phyloP scores from a whole-genome alignment of 352 stramenopile species.

The Phytophthora sojae region DNA sequence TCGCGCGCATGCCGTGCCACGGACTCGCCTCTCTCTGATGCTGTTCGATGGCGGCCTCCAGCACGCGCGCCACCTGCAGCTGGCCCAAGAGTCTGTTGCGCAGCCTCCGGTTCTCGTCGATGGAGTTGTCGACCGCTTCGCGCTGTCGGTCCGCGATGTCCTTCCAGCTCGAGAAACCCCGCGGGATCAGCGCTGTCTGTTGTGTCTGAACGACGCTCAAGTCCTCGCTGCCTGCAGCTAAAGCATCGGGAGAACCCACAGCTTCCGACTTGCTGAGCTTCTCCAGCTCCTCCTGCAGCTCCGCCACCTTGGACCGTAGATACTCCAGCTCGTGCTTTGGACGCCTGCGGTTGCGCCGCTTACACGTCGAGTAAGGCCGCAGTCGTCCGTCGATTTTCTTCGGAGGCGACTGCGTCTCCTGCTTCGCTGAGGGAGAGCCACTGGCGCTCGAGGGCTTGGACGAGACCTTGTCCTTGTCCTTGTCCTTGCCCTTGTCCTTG shows the following conservation, averaged over 20 bases:
- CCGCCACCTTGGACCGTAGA: conserved; percentile 31
- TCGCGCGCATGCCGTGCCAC: background rate
- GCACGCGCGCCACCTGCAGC: conserved; percentile 26
- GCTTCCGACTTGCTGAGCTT: conserved; percentile 2
- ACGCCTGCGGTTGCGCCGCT: conserved; percentile 35
- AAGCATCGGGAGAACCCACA: background rate
- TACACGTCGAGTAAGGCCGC: conserved; percentile 26
- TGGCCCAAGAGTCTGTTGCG: conserved; percentile 33
- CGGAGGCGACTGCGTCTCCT: conserved; percentile 1
- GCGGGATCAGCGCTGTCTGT: conserved; percentile 5
- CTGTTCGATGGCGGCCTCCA: conserved; percentile 38
- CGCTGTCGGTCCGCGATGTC: conserved; percentile 29
- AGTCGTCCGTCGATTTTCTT: conserved; percentile 34
- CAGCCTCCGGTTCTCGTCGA: conserved; percentile 32
- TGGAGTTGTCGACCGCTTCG: conserved; percentile 13
- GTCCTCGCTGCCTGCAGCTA: background rate
- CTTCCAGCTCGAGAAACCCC: conserved; percentile 28
- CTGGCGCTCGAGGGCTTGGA: background rate
- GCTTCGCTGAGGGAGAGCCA: background rate
- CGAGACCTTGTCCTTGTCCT: background rate
- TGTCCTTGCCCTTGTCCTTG: conserved; percentile 1
- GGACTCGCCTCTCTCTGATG: conserved; percentile 19
- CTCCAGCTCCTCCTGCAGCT: conserved; percentile 35
- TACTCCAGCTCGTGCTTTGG: conserved; percentile 48
- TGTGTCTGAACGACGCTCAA: background rate